Base-by-base conservation (phyloP, 345 rosid genomes). In the Firmiana major region DNA sequence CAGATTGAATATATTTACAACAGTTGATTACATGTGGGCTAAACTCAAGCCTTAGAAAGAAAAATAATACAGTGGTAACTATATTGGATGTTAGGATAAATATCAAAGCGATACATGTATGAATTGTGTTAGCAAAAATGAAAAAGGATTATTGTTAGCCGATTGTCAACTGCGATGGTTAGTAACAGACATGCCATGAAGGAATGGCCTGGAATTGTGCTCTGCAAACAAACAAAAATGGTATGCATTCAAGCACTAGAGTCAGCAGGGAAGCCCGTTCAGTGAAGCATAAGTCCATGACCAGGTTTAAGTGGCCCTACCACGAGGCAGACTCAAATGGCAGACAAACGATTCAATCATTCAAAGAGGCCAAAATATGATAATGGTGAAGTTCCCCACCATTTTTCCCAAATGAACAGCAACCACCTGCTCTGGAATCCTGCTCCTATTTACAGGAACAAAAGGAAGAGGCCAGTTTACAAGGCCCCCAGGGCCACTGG, bases 291-390 rank as follows among this genome's bases (percentile, higher is more conserved):
- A 51, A 28, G 22, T 36, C 60, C 75, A 71, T 51, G 78, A 43
- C 67, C 84, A 78, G 78, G 79, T 80, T 64, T 76, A 70, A 73
- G 60, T 71, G 84, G 64, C 86, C 86, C 87, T 81, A 88, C 86
- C 74, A 78, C 55, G 80, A 82, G 55, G 63, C 66, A 69, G 24
- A 55, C 59, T 75, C 22, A 22, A 77, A 83, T 84, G 89, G 90
- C 90, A 83, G 92, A 85, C 90, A 87, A 75, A 62, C 53, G 68
- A 57, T 70, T 83, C 86, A 83, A 81, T 89, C 80, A 85, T 85
- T 83, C 73, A 78, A 79, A 76, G 82, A 63, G 13, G 75, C 87
- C 85, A 76, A 71, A 57, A 71, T 68, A 65, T 74, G 54, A 79
- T 68, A 72, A 81, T 75, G 72, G 71, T 15, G 21, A 70, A 70